A percentile compares a stretch with the other conserved stretches of the same genome.
Conservation (phyloP, 1,139 yeast species). For the Chernovozyma sophiae-reginae region DNA sequence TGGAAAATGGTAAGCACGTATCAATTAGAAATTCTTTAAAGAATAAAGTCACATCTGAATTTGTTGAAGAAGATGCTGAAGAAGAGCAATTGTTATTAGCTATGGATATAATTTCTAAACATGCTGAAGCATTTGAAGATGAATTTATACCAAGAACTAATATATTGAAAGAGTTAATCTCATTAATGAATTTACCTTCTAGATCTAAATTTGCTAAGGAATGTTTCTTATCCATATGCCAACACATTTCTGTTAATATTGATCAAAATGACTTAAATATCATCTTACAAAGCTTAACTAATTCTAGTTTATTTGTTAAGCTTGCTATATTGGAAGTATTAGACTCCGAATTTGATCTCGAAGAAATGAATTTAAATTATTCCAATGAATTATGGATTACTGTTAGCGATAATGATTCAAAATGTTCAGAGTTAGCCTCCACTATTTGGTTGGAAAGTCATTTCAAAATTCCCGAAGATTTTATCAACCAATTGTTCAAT, state of each 20-base stretch:
- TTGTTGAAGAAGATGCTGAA: conserved; percentile 73
- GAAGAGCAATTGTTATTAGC: conserved; percentile 84
- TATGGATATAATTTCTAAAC: conserved; percentile 70
- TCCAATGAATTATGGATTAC: conserved; percentile 76
- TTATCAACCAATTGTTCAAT: conserved; percentile 42
- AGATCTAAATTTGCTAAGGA: conserved; percentile 82
- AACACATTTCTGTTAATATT: conserved; percentile 63
- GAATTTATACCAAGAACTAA: conserved; percentile 64
- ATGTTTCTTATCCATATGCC: conserved; percentile 71
- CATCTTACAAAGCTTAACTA: conserved; percentile 54
- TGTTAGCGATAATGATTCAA: conserved; percentile 66
- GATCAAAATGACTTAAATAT: conserved; percentile 53
- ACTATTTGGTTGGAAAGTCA: conserved; percentile 84
- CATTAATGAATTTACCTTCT: conserved; percentile 67
- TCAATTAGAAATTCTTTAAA: conserved; percentile 51
- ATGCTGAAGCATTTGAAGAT: conserved; percentile 70
- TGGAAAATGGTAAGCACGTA: conserved; percentile 55
- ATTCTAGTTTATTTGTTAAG: conserved; percentile 69
- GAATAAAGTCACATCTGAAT: conserved; percentile 51
- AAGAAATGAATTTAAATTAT: conserved; percentile 43
- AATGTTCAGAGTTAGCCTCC: conserved; percentile 61
- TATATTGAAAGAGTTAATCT: conserved; percentile 58
- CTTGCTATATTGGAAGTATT: conserved; percentile 75
- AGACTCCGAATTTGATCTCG: conserved; percentile 81
- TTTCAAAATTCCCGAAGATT: conserved; percentile 40